These are phyloP conservation scores for Conticribra weissflogii DNA, from an alignment of 108 stramenopile species.

Conservation along the genomic window DNA sequence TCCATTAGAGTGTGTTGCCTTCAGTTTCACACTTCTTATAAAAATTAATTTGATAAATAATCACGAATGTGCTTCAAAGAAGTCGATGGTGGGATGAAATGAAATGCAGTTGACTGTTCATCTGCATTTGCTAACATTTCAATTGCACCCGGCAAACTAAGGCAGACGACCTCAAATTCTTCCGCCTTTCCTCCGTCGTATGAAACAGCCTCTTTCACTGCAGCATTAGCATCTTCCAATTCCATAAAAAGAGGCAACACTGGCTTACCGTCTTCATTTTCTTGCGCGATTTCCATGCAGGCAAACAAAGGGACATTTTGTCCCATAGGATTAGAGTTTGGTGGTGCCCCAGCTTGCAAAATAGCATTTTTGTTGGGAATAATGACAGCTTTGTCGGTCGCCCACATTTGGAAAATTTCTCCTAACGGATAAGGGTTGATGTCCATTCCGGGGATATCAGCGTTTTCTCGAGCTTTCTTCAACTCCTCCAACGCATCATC, in stretches of 20 bases:
- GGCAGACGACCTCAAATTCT: conserved; percentile 60
- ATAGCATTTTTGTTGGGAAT: conserved; percentile 57
- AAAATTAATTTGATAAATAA: conserved; percentile 30
- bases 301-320: conserved; percentile 73
- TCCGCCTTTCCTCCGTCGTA: conserved; percentile 56
- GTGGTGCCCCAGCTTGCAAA: conserved; percentile 67
- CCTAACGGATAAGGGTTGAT: conserved; percentile 49
- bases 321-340: conserved; percentile 59
- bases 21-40: not conserved
- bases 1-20: too few relatives aligned
- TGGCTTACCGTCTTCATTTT: conserved; percentile 52
- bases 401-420: conserved; percentile 56
- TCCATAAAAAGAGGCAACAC: conserved; percentile 69
- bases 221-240: conserved; percentile 58
- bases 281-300: conserved; percentile 72
- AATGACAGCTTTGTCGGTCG: conserved; percentile 60
- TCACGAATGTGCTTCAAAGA: conserved; percentile 57
- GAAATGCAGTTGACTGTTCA: conserved; percentile 54
- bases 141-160: conserved; percentile 57
- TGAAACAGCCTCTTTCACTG: conserved; percentile 55
- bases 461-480: conserved; percentile 43
- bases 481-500: conserved; percentile 59
- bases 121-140: conserved; percentile 49
- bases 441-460: conserved; percentile 29
- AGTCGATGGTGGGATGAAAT: conserved; percentile 58